Base-by-base conservation (phyloP, 148 eudicot species). In the Selenicereus undatus region DNA sequence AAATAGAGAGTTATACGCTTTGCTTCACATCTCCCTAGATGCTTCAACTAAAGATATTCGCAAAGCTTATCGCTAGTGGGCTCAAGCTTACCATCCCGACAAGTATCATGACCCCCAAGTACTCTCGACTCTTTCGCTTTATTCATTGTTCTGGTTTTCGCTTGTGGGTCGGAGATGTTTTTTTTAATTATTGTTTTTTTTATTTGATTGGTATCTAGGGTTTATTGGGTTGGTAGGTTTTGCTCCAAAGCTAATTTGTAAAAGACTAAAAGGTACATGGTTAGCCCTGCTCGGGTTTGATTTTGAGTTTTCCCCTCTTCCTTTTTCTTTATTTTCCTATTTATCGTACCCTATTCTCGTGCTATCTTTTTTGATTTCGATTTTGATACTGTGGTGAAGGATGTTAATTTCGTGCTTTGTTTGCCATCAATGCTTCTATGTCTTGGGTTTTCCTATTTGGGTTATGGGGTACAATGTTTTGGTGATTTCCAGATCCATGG, bases 31-130 rank as follows among this genome's bases (percentile, higher is more conserved):
- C 35, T 93, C 99, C 0, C 98, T 97, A 12, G 89, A 93, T 85
- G 97, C 98, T 72, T 87, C 98, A 1, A 93, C 93, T 58, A 97
- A 96, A 82, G 98, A 96, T 84, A 93, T 96, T 74, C 87, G 97
- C 68, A 94, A 89, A 85, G 91, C 98, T n/a, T 96, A 96, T 91
- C 93, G 99, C 21, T 95, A 96, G 78, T 96, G 98, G 98, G 99
- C 99, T 79, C 97, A 92, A 88, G 82, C 93, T 48, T 96, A 96
- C 75, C 99, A 96, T 78, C 98, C 99, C 70, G 98, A 96, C 81
- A 96, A 96, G 83, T 89, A 90, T 78, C 99, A 93, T 84, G 85
- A 89, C 87, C 85, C 90, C 20, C 83, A 88, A 81, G 99, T 89
- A 89, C 6, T 10, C 24, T 39, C 72, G 17, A 32, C 71, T 73